Evolutionary conservation across 495 filamentous ascomycete genomes (phyloP).

Genomic region (Aspergillus ellipticus): DNA sequence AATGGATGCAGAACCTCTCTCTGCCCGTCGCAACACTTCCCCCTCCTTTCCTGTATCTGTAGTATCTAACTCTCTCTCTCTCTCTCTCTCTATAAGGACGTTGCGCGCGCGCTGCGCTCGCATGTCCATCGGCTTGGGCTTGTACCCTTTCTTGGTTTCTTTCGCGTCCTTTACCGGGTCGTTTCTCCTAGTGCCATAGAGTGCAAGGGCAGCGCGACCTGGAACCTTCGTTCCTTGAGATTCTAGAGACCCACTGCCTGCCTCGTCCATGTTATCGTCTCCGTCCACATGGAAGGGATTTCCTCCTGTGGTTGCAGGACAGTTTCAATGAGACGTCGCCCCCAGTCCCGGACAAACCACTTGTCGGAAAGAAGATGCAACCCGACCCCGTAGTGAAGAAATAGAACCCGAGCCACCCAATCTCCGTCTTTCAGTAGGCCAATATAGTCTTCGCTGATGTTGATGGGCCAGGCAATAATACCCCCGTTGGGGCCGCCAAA

Average conservation of each 20-base stretch:
- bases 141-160: too few species aligned
- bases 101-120: too few species aligned
- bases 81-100: too few species aligned
- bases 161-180: too few species aligned
- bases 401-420: constrained; percentile 36
- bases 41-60: too few species aligned
- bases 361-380: constrained; percentile 36
- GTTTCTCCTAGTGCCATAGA: not conserved
- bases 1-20: not conserved
- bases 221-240: not conserved
- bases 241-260: constrained; percentile 16
- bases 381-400: constrained; percentile 33
- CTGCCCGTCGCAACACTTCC: too few species aligned
- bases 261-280: constrained; percentile 34
- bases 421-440: constrained; percentile 27
- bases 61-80: too few species aligned
- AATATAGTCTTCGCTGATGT: constrained; percentile 29
- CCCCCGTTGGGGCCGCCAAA: constrained; percentile 30
- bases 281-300: constrained; percentile 28
- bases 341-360: constrained; percentile 39
- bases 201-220: not conserved
- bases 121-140: too few species aligned
- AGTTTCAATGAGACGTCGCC: constrained; percentile 33
- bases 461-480: constrained; percentile 35
- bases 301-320: constrained; percentile 27